Evolutionary conservation across 2,329 filamentous ascomycete species (phyloP).

Genomic region (Venturia effusa): DNA sequence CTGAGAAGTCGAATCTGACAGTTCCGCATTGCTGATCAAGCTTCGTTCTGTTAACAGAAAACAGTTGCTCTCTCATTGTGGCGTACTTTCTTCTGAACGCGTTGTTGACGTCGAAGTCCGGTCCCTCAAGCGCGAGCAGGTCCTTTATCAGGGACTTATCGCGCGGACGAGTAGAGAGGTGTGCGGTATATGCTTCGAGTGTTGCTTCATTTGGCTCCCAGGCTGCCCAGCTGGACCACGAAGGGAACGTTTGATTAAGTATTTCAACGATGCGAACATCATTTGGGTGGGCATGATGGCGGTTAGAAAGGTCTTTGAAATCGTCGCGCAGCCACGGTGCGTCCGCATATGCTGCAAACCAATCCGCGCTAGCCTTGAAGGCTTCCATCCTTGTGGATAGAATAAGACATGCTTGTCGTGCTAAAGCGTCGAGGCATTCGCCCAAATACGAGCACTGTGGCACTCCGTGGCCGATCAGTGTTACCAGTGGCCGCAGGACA

Average conservation of each 20-base stretch:
- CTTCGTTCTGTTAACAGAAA: neutral
- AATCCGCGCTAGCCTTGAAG: conserved; percentile 16
- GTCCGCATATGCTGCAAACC: conserved; percentile 21
- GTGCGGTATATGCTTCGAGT: conserved; percentile 13
- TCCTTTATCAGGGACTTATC: conserved; percentile 16
- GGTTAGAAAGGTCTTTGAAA: conserved; percentile 11
- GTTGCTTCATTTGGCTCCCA: conserved; percentile 20
- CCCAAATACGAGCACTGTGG: conserved; percentile 14
- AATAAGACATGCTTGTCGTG: conserved; percentile 16
- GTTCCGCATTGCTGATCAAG: neutral
- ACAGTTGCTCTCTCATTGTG: conserved; percentile 1
- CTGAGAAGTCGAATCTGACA: neutral
- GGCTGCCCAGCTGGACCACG: conserved; percentile 21
- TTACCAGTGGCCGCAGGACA: conserved; percentile 15
- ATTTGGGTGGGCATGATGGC: neutral
- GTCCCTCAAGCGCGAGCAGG: conserved; percentile 21
- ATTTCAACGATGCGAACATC: conserved; percentile 11
- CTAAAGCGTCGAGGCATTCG: conserved; percentile 17
- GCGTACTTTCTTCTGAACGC: neutral
- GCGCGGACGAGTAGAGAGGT: neutral
- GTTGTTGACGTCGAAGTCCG: conserved; percentile 16
- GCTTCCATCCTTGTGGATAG: conserved; percentile 20
- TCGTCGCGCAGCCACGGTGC: conserved; percentile 8
- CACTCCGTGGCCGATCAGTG: conserved; percentile 14
- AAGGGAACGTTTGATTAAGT: conserved; percentile 19